Conservation (phyloP, 2,329 filamentous ascomycete genomes). For the Atkinsonella texensis region DNA sequence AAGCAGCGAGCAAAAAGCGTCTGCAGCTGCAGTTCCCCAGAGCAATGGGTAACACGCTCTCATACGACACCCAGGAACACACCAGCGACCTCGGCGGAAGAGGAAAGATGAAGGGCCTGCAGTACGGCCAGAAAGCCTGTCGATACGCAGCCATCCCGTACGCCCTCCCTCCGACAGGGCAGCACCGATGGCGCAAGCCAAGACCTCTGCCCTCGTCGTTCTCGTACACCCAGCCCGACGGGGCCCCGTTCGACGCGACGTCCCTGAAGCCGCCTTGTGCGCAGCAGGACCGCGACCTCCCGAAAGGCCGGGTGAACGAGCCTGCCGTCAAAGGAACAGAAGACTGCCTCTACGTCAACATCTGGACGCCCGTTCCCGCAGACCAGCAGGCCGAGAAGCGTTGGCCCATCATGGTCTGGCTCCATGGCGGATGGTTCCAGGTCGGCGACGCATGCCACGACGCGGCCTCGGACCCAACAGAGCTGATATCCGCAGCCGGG, state of each 20-base stretch:
- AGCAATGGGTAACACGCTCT: constrained; percentile 17
- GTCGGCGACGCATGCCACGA: constrained; percentile 31
- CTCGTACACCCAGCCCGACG: constrained; percentile 14
- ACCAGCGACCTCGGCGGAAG: constrained; percentile 14
- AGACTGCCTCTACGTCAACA: constrained; percentile 33
- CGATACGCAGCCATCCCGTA: constrained; percentile 26
- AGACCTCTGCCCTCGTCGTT: constrained; percentile 17
- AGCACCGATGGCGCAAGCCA: constrained; percentile 26
- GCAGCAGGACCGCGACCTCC: constrained; percentile 16
- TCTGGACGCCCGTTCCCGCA: constrained; percentile 28
- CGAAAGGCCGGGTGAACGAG: neutral
- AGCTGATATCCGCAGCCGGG: constrained; percentile 24
- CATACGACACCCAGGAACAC: constrained; percentile 13
- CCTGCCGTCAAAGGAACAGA: constrained; percentile 21
- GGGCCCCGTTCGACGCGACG: constrained; percentile 11
- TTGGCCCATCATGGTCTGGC: constrained; percentile 23
- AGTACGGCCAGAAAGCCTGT: constrained; percentile 22
- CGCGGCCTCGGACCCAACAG: constrained; percentile 29
- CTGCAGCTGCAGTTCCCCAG: neutral
- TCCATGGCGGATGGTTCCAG: constrained; percentile 36
- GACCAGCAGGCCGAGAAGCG: constrained; percentile 5
- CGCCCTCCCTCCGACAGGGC: constrained; percentile 25
- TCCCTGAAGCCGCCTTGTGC: constrained; percentile 26
- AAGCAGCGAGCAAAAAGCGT: neutral
- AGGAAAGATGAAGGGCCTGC: constrained; percentile 21